Evolutionary conservation across 208 protist genomes (phyloP).

Genomic region (Wallacemonas collosoma): DNA sequence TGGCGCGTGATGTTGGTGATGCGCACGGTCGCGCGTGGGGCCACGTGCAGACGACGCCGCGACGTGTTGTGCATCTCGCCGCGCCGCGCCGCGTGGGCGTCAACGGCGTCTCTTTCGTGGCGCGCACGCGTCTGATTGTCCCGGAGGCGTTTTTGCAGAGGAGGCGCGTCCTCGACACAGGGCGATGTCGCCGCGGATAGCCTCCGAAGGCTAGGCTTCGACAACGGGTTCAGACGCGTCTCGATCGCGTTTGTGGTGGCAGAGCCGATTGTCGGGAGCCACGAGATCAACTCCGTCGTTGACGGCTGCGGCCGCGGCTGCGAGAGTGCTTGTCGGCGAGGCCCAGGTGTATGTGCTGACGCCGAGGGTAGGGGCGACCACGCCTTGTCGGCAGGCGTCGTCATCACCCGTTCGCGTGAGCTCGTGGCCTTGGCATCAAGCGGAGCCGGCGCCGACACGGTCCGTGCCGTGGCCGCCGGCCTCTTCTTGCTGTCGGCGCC

Average conservation of each 20-base stretch:
- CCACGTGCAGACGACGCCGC: conserved; percentile 6
- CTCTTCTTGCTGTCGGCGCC: too few relatives aligned
- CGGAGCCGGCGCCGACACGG: neutral
- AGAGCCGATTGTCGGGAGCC: conserved; percentile 3
- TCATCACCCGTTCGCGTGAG: neutral
- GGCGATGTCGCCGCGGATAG: too few relatives aligned
- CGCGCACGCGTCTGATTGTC: too few relatives aligned
- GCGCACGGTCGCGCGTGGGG: conserved; percentile 16
- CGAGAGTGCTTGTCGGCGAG: too few relatives aligned
- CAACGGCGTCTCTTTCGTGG: neutral
- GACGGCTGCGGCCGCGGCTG: neutral
- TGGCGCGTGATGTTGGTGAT: conserved; percentile 42
- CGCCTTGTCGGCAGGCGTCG: neutral
- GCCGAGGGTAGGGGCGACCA: neutral
- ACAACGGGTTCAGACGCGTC: too few relatives aligned
- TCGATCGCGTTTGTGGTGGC: too few relatives aligned
- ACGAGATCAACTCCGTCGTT: conserved; percentile 1
- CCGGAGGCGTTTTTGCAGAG: too few relatives aligned
- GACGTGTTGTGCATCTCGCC: neutral
- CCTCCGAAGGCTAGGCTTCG: too few relatives aligned
- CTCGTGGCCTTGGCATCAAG: neutral
- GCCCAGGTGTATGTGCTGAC: too few relatives aligned
- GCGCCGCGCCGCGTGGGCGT: neutral
- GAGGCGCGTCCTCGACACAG: too few relatives aligned
- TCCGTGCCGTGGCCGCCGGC: neutral